Evolutionary conservation across 805 yeast genomes (phyloP).

Genomic region (Wickerhamiella sergipiensis): DNA sequence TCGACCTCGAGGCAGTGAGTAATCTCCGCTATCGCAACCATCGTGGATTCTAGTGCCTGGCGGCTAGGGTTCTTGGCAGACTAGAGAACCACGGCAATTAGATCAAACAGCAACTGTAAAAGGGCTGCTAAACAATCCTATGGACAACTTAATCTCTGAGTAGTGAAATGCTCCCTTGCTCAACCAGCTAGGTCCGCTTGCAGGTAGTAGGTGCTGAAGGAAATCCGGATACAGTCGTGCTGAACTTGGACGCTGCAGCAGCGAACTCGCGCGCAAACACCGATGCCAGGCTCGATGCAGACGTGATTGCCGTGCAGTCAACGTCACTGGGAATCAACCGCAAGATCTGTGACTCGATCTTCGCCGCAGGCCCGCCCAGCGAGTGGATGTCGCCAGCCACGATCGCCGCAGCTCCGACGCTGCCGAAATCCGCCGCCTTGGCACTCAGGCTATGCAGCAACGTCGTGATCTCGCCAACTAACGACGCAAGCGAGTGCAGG

Average conservation of each 20-base stretch:
- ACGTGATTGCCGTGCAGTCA: neutral
- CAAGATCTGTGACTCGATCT: constrained; percentile 8
- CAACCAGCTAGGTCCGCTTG: neutral
- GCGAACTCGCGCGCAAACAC: constrained; percentile 3
- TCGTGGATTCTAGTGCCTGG: too few relatives aligned
- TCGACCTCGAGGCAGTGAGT: neutral
- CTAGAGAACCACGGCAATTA: too few relatives aligned
- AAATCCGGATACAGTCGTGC: neutral
- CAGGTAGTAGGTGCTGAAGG: neutral
- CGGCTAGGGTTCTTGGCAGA: too few relatives aligned
- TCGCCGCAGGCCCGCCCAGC: constrained; percentile 12
- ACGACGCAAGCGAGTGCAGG: constrained; percentile 6
- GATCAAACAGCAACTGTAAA: too few relatives aligned
- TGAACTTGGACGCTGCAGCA: neutral
- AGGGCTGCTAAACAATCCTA: too few relatives aligned
- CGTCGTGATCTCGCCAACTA: constrained; percentile 5
- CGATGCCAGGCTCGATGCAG: neutral
- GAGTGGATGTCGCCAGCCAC: constrained; percentile 14
- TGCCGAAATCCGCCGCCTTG: constrained; percentile 14
- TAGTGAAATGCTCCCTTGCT: too few relatives aligned
- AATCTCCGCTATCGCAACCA: too few relatives aligned
- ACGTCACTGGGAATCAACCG: constrained; percentile 5
- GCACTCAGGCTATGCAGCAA: constrained; percentile 12
- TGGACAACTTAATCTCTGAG: too few relatives aligned
- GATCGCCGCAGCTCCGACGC: constrained; percentile 15